Base-by-base conservation (phyloP, 2,329 filamentous ascomycete species). In the Colletotrichum lindemuthianum region DNA sequence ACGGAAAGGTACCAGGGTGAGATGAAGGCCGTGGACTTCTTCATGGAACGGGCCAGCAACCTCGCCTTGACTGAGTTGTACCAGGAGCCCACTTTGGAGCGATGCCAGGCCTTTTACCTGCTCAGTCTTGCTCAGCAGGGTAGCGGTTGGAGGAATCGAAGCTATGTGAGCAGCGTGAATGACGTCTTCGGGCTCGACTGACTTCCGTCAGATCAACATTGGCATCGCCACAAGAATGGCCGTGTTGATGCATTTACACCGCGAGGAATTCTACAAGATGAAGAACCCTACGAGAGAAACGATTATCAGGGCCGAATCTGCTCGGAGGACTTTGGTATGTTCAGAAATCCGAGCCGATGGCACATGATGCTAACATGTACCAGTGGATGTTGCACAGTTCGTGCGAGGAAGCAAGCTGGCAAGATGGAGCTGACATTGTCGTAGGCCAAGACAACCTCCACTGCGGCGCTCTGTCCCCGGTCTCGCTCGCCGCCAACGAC, bases 101-200 rank as follows among this genome's bases (percentile, higher is more conserved):
- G 82, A 44, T 87, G 84, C 55, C 86, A 88, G 71, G 85, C 81
- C 1, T 88, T 88, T 65, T 87, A 87, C 67, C 73, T 88, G 4
- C 74, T 88, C 13, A 86, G 84, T 69, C 82, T 88, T 59, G 84
- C 85, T 5, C 85, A 88, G 67, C 85, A 87, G 70, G 84, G 84
- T 12, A 85, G 81, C 56, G 85, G 83, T 0, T 75, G 83, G 67
- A 82, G 79, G 44, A 84, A 85, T 54, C 78, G 77, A 57, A 87
- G 85, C 72, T 85, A 84, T 68, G 84, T 86, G 72, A 70, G 84
- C 76, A 12, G 24, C 11, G 33, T 15, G 3, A 4, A 2, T 11
- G 1, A 6, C 37, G 9, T 4, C 2, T 40, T 6, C 60, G 67
- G 45, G 67, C 44, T 36, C 32, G 15, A 36, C 71, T 74, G 45